Percentiles rank a stretch among this genome's conserved stretches.
Conservation (phyloP, 1,284 basidiomycete genomes). For the Heterobasidion parviporum region DNA sequence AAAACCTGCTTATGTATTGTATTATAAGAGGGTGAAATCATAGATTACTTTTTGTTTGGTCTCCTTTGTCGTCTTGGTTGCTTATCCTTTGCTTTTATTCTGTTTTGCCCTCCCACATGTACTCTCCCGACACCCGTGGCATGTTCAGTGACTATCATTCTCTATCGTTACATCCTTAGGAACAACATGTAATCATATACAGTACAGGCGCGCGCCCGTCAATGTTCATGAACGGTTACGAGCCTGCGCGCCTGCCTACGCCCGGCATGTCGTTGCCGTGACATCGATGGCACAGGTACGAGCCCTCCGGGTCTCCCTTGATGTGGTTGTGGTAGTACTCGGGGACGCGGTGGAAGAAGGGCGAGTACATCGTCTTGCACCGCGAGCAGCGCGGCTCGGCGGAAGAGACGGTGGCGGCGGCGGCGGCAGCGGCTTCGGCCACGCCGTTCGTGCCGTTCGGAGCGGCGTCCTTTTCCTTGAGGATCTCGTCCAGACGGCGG, state of each 20-base stretch:
- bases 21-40: constrained; percentile 67
- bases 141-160: constrained; percentile 14
- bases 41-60: constrained; percentile 23
- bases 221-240: background rate
- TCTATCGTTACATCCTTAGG: constrained; percentile 17
- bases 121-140: constrained; percentile 3
- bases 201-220: background rate
- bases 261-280: constrained; percentile 26
- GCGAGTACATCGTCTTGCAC: constrained; percentile 31
- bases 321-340: constrained; percentile 9
- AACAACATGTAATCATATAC: constrained; percentile 25
- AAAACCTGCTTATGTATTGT: constrained; percentile 83
- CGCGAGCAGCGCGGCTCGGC: constrained; percentile 24
- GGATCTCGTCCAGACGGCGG: constrained; percentile 64
- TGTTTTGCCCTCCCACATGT: constrained; percentile 6
- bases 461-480: constrained; percentile 21
- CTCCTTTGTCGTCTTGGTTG: background rate
- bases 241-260: constrained; percentile 3
- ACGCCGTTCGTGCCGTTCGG: constrained; percentile 6
- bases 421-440: background rate
- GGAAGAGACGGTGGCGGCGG: background rate
- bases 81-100: constrained; percentile 3
- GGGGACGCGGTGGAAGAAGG: constrained; percentile 24
- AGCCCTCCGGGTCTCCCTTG: background rate
- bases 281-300: constrained; percentile 53